phyloP scores from a whole-genome alignment of 306 rosid genomes.

The Prunus persica region Prunus_persica_NCBIv2 NC_034013.1:4954501-4955000 shows the following conservation, averaged over 20 bases:
- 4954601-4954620: neutral
- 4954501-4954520: neutral
- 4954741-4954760: neutral
- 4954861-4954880: slow-evolving; percentile 45
- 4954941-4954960: slow-evolving; percentile 97
- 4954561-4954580: neutral
- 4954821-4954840: slow-evolving; percentile 52
- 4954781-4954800: neutral
- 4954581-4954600: neutral
- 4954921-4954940: slow-evolving; percentile 94
- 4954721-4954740: neutral
- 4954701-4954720: neutral
- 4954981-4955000: slow-evolving; percentile 75
- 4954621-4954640: neutral
- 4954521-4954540: neutral
- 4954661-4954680: neutral
- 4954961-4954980: slow-evolving; percentile 78
- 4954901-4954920: slow-evolving; percentile 75
- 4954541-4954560: neutral
- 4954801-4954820: neutral
- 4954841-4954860: slow-evolving; percentile 67
- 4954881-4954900: slow-evolving; percentile 61
- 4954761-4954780: neutral
- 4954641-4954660: neutral
- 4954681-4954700: neutral